phyloP scores from a whole-genome alignment of 2,329 filamentous ascomycete species.

The Polytolypa hystricis region DNA sequence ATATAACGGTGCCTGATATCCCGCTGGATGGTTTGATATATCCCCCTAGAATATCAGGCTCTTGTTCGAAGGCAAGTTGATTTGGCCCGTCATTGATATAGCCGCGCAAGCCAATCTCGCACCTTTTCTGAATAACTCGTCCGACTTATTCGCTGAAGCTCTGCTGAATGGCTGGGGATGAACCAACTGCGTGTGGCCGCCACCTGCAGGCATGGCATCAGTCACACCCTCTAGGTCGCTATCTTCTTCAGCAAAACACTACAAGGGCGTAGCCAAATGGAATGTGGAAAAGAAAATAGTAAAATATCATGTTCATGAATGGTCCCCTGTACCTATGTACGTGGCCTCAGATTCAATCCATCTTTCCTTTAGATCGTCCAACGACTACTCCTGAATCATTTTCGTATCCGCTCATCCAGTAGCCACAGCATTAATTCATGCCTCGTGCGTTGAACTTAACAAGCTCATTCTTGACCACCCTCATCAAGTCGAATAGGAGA shows the following conservation, averaged over 20 bases:
- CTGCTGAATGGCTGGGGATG: constrained; percentile 48
- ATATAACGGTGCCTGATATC: constrained; percentile 29
- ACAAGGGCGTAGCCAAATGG: constrained; percentile 46
- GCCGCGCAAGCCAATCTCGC: constrained; percentile 44
- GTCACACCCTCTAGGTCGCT: constrained; percentile 42
- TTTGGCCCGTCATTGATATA: constrained; percentile 63
- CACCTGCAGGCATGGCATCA: constrained; percentile 43
- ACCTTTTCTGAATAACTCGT: constrained; percentile 41
- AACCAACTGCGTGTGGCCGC: constrained; percentile 48
- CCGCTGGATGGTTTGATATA: constrained; percentile 55
- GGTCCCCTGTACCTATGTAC: neutral
- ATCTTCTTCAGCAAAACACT: constrained; percentile 47
- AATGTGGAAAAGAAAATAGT: constrained; percentile 47
- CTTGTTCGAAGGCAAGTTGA: constrained; percentile 61
- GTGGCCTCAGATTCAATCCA: neutral
- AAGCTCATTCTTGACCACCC: constrained; percentile 45
- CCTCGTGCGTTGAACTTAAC: constrained; percentile 39
- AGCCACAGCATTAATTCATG: constrained; percentile 43
- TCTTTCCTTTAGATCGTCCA: constrained; percentile 37
- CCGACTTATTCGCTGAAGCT: constrained; percentile 45
- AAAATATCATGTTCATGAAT: constrained; percentile 30
- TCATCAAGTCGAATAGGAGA: constrained; percentile 42
- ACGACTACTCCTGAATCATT: constrained; percentile 16
- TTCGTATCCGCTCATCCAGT: neutral
- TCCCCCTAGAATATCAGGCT: constrained; percentile 62